phyloP scores from a whole-genome alignment of 768 basidiomycete genomes.

The Coprinopsis marcescibilis region DNA sequence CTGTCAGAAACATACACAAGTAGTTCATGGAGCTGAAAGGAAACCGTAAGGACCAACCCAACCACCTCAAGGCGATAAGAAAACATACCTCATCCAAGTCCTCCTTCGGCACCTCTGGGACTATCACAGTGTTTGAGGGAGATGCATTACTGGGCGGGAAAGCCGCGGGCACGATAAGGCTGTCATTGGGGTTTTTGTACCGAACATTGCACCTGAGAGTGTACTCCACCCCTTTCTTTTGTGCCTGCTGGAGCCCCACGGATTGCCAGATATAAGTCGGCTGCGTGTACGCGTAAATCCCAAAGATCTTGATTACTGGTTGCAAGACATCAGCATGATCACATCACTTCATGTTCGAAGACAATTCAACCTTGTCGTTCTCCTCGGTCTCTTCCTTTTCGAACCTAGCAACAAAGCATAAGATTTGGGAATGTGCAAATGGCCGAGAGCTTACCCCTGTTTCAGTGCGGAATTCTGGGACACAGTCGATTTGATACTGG shows the following conservation, averaged over 20 bases:
- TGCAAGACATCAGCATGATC: conserved; percentile 1
- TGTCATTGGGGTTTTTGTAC: conserved; percentile 29
- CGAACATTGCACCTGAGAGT: neutral
- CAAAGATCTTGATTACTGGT: neutral
- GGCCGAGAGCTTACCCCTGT: conserved; percentile 13
- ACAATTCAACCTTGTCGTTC: conserved; percentile 19
- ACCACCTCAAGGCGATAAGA: neutral
- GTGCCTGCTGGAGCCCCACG: conserved; percentile 23
- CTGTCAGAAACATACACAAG: conserved; percentile 38
- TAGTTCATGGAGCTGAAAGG: conserved; percentile 43
- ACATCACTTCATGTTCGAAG: neutral
- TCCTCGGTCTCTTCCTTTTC: neutral
- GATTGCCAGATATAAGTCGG: conserved; percentile 28
- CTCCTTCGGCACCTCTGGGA: conserved; percentile 33
- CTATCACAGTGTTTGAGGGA: conserved; percentile 9
- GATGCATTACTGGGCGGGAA: conserved; percentile 29
- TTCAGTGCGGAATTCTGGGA: conserved; percentile 23
- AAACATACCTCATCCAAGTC: conserved; percentile 39
- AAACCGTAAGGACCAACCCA: neutral
- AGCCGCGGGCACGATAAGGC: conserved; percentile 30
- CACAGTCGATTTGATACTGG: conserved; percentile 43
- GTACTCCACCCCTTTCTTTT: conserved; percentile 43
- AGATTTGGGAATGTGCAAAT: conserved; percentile 2
- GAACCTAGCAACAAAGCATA: no score
- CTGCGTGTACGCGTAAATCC: conserved; percentile 28